These are phyloP conservation scores for Candida pseudoglaebosa DNA, from an alignment of 805 yeast species.

Conservation along the genomic window DNA sequence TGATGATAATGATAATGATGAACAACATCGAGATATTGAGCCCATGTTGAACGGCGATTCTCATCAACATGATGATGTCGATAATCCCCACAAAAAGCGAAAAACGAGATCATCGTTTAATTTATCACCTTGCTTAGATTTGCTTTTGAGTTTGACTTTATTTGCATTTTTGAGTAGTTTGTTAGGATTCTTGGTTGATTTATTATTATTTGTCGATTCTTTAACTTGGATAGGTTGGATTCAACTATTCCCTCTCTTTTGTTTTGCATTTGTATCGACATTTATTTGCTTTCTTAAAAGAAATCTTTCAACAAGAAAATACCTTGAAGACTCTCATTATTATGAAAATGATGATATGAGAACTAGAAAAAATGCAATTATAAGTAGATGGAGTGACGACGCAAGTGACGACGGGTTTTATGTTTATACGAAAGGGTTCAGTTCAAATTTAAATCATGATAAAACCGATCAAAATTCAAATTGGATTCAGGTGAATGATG, in stretches of 20 bases:
- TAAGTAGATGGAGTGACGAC: conserved; percentile 20
- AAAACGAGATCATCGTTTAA: conserved; percentile 10
- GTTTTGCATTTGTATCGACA: conserved; percentile 61
- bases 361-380: conserved; percentile 16
- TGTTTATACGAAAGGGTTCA: conserved; percentile 41
- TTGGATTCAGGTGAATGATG: conserved; percentile 1
- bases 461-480: background rate
- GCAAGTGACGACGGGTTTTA: conserved; percentile 42
- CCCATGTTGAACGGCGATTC: background rate
- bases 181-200: conserved; percentile 77
- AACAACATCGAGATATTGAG: too few relatives aligned
- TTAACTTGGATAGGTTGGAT: conserved; percentile 86
- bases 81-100: background rate
- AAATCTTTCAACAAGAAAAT: conserved; percentile 50
- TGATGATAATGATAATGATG: too few relatives aligned
- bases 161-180: conserved; percentile 68
- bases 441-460: conserved; percentile 16
- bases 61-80: too few relatives aligned
- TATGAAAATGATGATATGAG: conserved; percentile 34
- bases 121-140: conserved; percentile 38
- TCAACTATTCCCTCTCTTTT: conserved; percentile 62
- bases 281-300: conserved; percentile 71
- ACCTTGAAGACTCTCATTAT: conserved; percentile 28
- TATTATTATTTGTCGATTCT: conserved; percentile 70
- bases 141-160: conserved; percentile 55